Percentiles rank a stretch among this genome's conserved stretches.
These are phyloP conservation scores for Chionographis japonica DNA, from an alignment of 106 monocot species.

Conservation along the genomic window DNA sequence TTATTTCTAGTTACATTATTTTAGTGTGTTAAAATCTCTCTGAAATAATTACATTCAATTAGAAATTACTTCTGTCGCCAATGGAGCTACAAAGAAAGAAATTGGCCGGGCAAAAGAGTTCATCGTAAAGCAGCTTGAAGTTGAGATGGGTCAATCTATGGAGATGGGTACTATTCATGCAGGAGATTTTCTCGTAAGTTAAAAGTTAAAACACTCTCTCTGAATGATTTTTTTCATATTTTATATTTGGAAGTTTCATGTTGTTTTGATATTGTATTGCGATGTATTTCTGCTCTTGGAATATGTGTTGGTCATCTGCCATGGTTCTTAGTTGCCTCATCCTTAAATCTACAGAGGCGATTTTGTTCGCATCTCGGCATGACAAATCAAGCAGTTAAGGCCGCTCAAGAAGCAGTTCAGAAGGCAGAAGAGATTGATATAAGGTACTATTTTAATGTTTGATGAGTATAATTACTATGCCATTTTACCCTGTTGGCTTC, in stretches of 20 bases:
- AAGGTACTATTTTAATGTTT: constrained; percentile 7
- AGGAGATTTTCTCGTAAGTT: constrained; percentile 22
- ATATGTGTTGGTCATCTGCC: background rate
- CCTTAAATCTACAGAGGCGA: constrained; percentile 14
- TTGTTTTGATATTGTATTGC: no score
- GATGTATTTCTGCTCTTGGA: no score
- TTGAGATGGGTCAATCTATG: constrained; percentile 29
- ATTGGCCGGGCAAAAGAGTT: constrained; percentile 25
- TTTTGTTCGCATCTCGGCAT: constrained; percentile 45
- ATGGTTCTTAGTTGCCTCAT: background rate
- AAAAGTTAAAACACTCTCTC: no score
- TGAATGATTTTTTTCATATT: no score
- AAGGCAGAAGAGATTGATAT: constrained; percentile 38
- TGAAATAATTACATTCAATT: background rate
- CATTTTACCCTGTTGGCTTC: no score
- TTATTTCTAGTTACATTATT: background rate
- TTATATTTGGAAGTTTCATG: no score
- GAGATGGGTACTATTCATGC: constrained; percentile 26
- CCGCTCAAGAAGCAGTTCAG: constrained; percentile 38
- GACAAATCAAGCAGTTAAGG: constrained; percentile 31
- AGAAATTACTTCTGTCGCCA: constrained; percentile 24
- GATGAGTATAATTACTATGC: background rate
- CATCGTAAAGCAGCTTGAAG: constrained; percentile 26
- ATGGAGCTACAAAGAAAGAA: constrained; percentile 24
- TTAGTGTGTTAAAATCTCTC: background rate